phyloP scores from a whole-genome alignment of 139 green algal genomes.

The Ettlia oleoabundans region DNA sequence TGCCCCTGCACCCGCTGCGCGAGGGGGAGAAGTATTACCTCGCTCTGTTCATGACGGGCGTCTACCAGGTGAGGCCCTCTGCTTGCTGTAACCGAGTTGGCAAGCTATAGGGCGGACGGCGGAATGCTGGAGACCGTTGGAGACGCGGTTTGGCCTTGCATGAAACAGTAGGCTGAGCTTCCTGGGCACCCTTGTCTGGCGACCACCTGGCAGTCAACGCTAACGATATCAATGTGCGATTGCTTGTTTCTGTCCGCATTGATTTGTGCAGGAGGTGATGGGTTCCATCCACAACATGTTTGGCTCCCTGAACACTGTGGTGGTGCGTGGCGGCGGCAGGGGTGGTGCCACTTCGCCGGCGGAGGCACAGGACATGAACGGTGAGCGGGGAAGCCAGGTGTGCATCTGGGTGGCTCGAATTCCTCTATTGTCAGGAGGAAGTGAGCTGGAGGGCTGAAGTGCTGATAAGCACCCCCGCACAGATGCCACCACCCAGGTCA shows the following conservation, averaged over 20 bases:
- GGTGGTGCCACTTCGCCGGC: background rate
- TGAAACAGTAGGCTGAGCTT: no score
- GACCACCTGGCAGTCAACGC: no score
- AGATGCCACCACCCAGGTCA: no score
- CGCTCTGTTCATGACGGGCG: constrained; percentile 17
- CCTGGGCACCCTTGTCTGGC: no score
- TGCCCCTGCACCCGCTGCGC: constrained; percentile 62
- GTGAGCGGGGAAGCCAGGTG: background rate
- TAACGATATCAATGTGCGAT: background rate
- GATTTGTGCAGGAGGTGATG: constrained; percentile 73
- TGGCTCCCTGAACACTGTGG: constrained; percentile 60
- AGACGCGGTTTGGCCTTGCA: no score
- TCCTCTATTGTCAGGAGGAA: no score
- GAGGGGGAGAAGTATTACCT: constrained; percentile 55
- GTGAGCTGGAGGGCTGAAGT: no score
- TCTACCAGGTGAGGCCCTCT: no score
- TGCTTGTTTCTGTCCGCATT: constrained; percentile 57
- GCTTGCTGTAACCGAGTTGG: no score
- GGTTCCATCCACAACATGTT: constrained; percentile 76
- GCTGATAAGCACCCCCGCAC: no score
- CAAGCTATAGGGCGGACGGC: no score
- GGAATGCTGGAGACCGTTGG: no score
- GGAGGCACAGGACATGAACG: background rate
- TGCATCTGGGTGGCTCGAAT: background rate
- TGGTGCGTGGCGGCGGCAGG: constrained; percentile 6